Evolutionary conservation across 1,284 basidiomycete species (phyloP), one percentile per base, ranked within the genome.

Genomic region (Rhodofomes roseus): DNA sequence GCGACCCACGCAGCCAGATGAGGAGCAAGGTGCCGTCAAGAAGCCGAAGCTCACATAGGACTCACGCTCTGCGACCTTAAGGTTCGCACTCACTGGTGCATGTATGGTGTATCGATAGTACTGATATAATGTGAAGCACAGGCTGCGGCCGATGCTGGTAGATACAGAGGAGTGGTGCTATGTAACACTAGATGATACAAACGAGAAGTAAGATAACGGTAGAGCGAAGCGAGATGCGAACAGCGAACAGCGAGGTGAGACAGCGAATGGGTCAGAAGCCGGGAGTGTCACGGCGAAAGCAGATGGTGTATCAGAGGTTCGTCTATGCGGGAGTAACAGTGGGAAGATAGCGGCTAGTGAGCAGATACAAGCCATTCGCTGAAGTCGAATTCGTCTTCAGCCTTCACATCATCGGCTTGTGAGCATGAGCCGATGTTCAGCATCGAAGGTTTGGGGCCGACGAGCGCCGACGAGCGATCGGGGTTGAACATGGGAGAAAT

Each of bases 11-110:
- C 60, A 68, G 16, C 14, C 12, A 5, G 66, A 64, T 44, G 76
- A 71, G 29, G 65, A 61, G 25, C 12, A 27, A 6, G 62, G 56
- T 11, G 70, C 73, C 25, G 68, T 71, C 23, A 86, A 86, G 69
- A 81, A 78, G 62, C 69, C 71, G 23, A 79, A 80, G 54, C 44
- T 40, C 51, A 56, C 46, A 62, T 25, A n/a, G 11, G n/a, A 18
- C 37, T 34, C 23, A n/a, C 16, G 11, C 14, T 18, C 27, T 29
- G 16, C 25, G 14, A 12, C n/a, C 25, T n/a, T 16, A 0, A 16
- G 20, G 22, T 25, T 27, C 2, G 27, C 31, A 22, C 23, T 34
- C 50, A 51, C 16, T 20, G 20, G n/a, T n/a, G 9, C 29, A 20
- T 29, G 14, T 27, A 1, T 11, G 16, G 37, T 31, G 37, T 36